Base-by-base conservation (phyloP, 805 yeast genomes). In the Candida dendrica region DNA sequence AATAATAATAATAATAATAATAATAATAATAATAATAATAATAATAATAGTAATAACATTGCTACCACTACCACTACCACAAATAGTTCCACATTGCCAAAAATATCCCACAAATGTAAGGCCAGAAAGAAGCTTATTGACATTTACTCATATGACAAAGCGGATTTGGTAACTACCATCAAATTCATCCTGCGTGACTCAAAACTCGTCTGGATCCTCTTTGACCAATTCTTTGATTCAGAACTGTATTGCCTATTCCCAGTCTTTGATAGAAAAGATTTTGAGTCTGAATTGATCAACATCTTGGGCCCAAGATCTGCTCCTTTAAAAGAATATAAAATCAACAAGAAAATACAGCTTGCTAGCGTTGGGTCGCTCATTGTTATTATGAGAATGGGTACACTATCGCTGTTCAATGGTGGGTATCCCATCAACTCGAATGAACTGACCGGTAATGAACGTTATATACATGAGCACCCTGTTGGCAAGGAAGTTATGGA, bases 191-290 rank as follows among this genome's bases (percentile, higher is more conserved):
- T 56, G 1, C 39, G 16, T 3, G 55, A 56, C 37, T 20, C 29
- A 4, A 56, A 45, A 31, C 38, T 56, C 11, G 42, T 52, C 2
- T 56, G 61, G 61, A 3, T 49, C 7, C 38, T 55, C 4, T 39
- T 56, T 17, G 61, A 55, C 22, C 42, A 39, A 33, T 56, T 49
- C 36, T 56, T 56, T 32, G 45, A 46, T 6, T 51, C 53, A 2
- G 59, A 53, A 33, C 19, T 52, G 10, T 47, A 43, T 31, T 30
- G 50, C 26, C 14, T 51, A 6, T 37, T 50, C 14, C 52, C 61
- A 9, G 18, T 53, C 8, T n/a, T 55, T 14, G 54, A 50, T 20
- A 49, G 29, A 31, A 39, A 42, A 0, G 55, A 51, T 11, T 52
- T 56, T 32, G 40, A 39, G 3, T 13, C 29, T 6, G 37, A 42